Base-by-base conservation (phyloP, 495 filamentous ascomycete species). In the Aspergillus kassunensis region DNA sequence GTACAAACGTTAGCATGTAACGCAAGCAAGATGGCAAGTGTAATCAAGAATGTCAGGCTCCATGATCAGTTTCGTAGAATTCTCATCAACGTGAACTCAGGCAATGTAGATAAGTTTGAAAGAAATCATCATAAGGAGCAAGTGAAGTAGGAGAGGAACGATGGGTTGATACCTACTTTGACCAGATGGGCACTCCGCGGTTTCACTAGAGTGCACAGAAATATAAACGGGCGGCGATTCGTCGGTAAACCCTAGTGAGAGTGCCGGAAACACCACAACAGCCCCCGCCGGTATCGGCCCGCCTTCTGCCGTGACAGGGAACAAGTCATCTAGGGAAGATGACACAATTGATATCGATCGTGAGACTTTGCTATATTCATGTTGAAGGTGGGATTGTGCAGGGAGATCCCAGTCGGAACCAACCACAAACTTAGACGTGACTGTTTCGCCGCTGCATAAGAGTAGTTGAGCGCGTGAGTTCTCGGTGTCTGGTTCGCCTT, bases 21-120 rank as follows among this genome's bases (percentile, higher is more conserved):
- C 53, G 24, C 19, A n/a, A 12, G 35, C 50, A 16, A 39, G 36
- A 43, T 39, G 23, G 19, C 20, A 19, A 19, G n/a, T 51, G 24
- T 47, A 56, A 61, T 31, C 37, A 40, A 39, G 44, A 54, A 37
- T 37, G 31, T 23, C 27, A 36, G 55, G 23, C 47, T 45, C 72
- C 76, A 68, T 62, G 63, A 83, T 96, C 91, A 96, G 91, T 78
- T 82, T 89, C 82, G 82, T 87, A 78, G 55, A 65, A 52, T 61
- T 82, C 77, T 89, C 88, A 82, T 90, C 90, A 92, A 83, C 72
- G 73, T 70, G 73, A 70, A 79, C 82, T 83, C 88, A 89, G 91
- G 85, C 88, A 96, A 96, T 96, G 91, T 97, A 97, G 91, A 93
- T 96, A 97, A 96, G 90, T 90, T 83, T 62, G 45, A 74, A 60